Evolutionary conservation across 306 rosid species (phyloP), one percentile per base, ranked within the genome.

Genomic region (Lagenaria siceraria): DNA sequence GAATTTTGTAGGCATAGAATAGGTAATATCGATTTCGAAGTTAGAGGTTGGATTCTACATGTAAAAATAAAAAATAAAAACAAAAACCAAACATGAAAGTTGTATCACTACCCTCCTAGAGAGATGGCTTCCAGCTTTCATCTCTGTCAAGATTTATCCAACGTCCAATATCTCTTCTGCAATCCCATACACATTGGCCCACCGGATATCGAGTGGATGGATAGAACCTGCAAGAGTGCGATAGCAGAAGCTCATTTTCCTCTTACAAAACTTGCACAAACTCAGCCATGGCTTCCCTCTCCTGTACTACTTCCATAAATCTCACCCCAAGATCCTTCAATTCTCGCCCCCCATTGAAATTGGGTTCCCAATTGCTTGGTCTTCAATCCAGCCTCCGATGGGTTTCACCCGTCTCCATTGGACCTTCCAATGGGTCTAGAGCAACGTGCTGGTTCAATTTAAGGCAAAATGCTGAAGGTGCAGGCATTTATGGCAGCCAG

Each of bases 401-500:
- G 79, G 59, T 78, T 74, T 65, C 84, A 33, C 82, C 83, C 79
- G 61, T 85, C 8, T 21, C 40, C 54, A 76, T 89, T 77, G 99
- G 99, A 81, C 96, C 97, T 72, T 89, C 97, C 62, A 95, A 92
- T 61, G 97, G 99, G 72, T 86, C 85, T 66, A 89, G 84, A 80
- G 80, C 87, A 74, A 86, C 74, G 68, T 89, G 99, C 88, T 95
- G 97, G 96, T 95, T 95, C 87, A 90, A 53, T 59, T 92, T 95
- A 40, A 96, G 99, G 22, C 87, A 90, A 70, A 92, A 86, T 81
- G 97, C 97, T 18, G 92, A 95, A 86, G 97, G 96, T 76, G 97
- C 97, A 78, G 98, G 98, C 12, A 92, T 95, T 81, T 95, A 95
- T 87, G 98, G 98, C 3, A 95, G 97, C 81, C 97, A 95, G 72